Conservation (phyloP, 306 rosid genomes). For the Vicia sativa region DNA sequence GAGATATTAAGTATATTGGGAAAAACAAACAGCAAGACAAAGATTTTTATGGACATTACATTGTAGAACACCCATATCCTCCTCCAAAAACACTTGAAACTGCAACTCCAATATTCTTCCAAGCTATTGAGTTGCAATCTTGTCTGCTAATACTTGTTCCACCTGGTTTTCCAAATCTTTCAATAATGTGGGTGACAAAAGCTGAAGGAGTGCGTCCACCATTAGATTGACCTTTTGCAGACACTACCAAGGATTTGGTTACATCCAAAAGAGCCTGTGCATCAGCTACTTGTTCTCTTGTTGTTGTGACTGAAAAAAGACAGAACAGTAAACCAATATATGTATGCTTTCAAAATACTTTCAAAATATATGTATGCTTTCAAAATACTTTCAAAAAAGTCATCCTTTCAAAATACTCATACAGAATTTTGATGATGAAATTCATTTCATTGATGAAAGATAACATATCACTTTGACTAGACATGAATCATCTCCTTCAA, state of each 20-base stretch:
- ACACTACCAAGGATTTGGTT: conserved; percentile 41
- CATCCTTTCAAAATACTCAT: not conserved
- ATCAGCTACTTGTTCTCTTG: conserved; percentile 59
- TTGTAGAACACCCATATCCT: conserved; percentile 45
- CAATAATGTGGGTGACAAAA: conserved; percentile 40
- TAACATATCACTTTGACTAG: not conserved
- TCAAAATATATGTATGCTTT: too few relatives aligned
- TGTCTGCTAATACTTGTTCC: conserved; percentile 25
- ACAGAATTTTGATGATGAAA: not conserved
- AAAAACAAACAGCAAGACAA: conserved; percentile 12
- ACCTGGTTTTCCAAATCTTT: conserved; percentile 39
- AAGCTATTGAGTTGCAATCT: conserved; percentile 40
- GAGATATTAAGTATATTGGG: conserved; percentile 2
- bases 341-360: too few relatives aligned
- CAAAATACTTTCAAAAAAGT: too few relatives aligned
- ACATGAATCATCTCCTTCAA: not conserved
- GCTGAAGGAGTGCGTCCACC: conserved; percentile 47
- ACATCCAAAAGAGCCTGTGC: conserved; percentile 52
- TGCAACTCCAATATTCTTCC: conserved; percentile 53
- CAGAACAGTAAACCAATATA: conserved; percentile 12
- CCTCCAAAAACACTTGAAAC: conserved; percentile 39
- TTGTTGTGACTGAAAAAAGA: conserved; percentile 41
- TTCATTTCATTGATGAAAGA: not conserved
- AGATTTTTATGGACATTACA: conserved; percentile 40
- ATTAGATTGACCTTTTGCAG: conserved; percentile 31